phyloP scores from a whole-genome alignment of 768 basidiomycete genomes.

The Kwoniella sp. region DNA sequence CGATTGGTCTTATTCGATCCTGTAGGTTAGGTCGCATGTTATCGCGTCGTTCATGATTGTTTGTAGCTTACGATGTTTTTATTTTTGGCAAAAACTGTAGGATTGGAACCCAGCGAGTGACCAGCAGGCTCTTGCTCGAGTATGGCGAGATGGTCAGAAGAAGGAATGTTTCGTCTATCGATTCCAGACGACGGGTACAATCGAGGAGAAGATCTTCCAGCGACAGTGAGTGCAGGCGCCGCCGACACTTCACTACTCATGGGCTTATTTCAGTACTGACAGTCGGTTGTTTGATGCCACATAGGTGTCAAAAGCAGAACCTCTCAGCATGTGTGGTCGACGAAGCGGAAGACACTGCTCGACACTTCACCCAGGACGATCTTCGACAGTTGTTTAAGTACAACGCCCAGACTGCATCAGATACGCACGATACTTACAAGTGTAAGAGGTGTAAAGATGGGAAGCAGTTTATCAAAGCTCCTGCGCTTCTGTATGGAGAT shows the following conservation, averaged over 20 bases:
- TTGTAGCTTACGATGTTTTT: too few species aligned
- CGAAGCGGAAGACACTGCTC: constrained; percentile 90
- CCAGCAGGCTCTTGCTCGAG: constrained; percentile 95
- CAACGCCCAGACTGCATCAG: constrained; percentile 80
- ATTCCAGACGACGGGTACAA: constrained; percentile 94
- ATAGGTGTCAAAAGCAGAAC: constrained; percentile 77
- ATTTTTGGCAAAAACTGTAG: too few species aligned
- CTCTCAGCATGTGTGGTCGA: constrained; percentile 98
- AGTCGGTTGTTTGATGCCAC: neutral
- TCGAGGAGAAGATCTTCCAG: constrained; percentile 99
- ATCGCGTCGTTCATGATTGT: too few species aligned
- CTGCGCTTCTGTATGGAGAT: constrained; percentile 89
- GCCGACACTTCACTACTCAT: neutral
- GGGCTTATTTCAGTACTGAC: neutral
- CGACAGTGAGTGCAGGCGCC: constrained; percentile 68
- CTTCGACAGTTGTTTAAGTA: constrained; percentile 88
- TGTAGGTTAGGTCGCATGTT: constrained; percentile 54
- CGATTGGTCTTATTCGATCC: constrained; percentile 61
- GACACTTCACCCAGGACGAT: constrained; percentile 88
- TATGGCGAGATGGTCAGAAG: constrained; percentile 99
- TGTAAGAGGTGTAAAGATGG: constrained; percentile 71
- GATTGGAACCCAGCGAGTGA: constrained; percentile 99
- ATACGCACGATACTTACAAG: constrained; percentile 98
- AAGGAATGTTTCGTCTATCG: constrained; percentile 99
- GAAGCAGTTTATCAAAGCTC: constrained; percentile 76